phyloP scores from a whole-genome alignment of 441 rosid species.

The Mallotus japonicus region DNA sequence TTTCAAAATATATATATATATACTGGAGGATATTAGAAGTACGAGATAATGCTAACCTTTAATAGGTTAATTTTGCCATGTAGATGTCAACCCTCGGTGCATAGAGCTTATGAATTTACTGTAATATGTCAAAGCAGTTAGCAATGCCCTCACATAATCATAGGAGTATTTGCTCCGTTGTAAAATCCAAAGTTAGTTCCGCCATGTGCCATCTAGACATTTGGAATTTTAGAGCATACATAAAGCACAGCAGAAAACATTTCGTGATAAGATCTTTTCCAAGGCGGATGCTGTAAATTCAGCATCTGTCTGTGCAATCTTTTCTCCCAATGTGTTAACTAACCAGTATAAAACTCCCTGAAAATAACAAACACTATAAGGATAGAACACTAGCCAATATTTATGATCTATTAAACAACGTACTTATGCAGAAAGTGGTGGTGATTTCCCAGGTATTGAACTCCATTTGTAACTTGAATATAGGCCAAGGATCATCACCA shows the following conservation, averaged over 20 bases:
- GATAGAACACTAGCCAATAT: constrained; percentile 10
- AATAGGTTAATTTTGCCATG: too few species aligned
- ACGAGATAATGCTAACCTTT: too few species aligned
- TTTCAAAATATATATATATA: too few species aligned
- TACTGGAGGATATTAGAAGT: too few species aligned
- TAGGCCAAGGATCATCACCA: constrained; percentile 83
- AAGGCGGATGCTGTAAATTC: constrained; percentile 65
- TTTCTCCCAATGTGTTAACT: constrained; percentile 99
- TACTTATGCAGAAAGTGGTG: constrained; percentile 87
- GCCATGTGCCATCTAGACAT: constrained; percentile 91
- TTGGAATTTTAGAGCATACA: constrained; percentile 43
- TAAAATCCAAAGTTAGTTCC: constrained; percentile 98
- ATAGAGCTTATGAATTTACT: too few species aligned
- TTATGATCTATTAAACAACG: constrained; percentile 7
- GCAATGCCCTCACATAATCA: too few species aligned
- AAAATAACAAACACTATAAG: constrained; percentile 24
- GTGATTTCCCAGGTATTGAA: constrained; percentile 94
- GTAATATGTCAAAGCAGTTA: too few species aligned
- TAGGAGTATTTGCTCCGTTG: constrained; percentile 90
- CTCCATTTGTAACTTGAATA: constrained; percentile 77
- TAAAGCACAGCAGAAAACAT: constrained; percentile 95
- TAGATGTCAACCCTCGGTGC: too few species aligned
- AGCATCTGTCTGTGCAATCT: constrained; percentile 62
- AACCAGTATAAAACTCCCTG: constrained; percentile 97
- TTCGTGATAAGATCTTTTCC: constrained; percentile 67